A percentile compares a stretch with the other conserved stretches of the same genome.
phyloP scores from a whole-genome alignment of 768 basidiomycete species.

The Trametes cinnabarina region DNA sequence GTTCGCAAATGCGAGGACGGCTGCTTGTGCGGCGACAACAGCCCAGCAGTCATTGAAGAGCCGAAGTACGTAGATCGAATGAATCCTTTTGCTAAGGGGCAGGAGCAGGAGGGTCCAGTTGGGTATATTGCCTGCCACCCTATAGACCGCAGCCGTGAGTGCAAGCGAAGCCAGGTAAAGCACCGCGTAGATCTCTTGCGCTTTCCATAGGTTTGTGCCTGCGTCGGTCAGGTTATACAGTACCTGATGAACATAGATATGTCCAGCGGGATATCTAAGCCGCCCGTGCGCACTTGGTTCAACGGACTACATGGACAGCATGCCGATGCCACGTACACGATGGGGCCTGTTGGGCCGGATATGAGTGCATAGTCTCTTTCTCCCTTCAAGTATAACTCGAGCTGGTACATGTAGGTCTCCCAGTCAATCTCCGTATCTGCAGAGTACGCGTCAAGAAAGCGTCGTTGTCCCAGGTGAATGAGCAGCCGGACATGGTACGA shows the following conservation, averaged over 20 bases:
- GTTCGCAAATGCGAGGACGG: constrained; percentile 63
- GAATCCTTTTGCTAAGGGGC: constrained; percentile 87
- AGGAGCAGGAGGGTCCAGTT: constrained; percentile 75
- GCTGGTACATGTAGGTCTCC: constrained; percentile 92
- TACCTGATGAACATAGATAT: constrained; percentile 76
- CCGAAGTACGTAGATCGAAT: constrained; percentile 88
- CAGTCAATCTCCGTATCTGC: constrained; percentile 99
- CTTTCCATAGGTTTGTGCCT: constrained; percentile 57
- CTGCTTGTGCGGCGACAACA: constrained; percentile 58
- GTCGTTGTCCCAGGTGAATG: constrained; percentile 4
- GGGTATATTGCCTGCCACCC: constrained; percentile 53
- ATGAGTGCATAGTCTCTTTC: constrained; percentile 81
- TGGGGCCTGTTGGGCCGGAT: constrained; percentile 85
- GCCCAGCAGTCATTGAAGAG: constrained; percentile 97
- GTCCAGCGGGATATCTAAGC: constrained; percentile 89
- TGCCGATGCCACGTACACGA: constrained; percentile 61
- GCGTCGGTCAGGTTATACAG: constrained; percentile 62
- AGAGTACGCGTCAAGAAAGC: constrained; percentile 14
- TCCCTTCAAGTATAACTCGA: constrained; percentile 73
- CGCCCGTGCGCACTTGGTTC: too few species aligned
- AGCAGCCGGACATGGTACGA: constrained; percentile 76
- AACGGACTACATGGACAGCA: neutral
- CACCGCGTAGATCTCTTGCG: constrained; percentile 75
- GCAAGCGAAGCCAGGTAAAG: constrained; percentile 70
- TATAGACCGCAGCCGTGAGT: constrained; percentile 69